A percentile compares a stretch with the other conserved stretches of the same genome.
phyloP scores from a whole-genome alignment of 805 yeast genomes.

The Barnettozyma botsteinii region DNA sequence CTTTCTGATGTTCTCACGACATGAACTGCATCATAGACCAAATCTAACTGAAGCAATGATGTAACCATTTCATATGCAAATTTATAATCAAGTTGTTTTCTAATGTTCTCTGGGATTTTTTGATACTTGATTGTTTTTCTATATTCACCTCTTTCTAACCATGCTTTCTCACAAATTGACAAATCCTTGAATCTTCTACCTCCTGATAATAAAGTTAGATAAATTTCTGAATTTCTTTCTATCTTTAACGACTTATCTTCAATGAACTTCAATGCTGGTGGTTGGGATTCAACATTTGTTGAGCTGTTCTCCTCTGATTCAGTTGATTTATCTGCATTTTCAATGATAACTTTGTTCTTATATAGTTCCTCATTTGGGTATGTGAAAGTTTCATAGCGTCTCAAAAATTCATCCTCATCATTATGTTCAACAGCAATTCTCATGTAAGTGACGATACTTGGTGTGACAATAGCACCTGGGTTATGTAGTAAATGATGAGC shows the following conservation, averaged over 20 bases:
- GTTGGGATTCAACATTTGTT: constrained; percentile 10
- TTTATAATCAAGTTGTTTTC: constrained; percentile 47
- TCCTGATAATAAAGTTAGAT: constrained; percentile 34
- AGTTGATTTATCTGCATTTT: constrained; percentile 4
- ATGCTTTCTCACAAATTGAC: constrained; percentile 56
- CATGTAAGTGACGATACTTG: constrained; percentile 46
- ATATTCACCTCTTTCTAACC: constrained; percentile 76
- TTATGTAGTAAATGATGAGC: constrained; percentile 40
- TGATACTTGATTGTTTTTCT: constrained; percentile 52
- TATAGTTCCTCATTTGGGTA: constrained; percentile 24
- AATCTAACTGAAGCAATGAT: constrained; percentile 48
- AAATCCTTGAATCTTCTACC: constrained; percentile 51
- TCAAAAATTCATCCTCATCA: constrained; percentile 31
- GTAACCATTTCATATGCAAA: constrained; percentile 72
- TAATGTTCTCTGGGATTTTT: constrained; percentile 28
- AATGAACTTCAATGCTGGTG: constrained; percentile 12
- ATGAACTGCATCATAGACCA: constrained; percentile 63
- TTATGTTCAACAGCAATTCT: constrained; percentile 38
- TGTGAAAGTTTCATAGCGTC: constrained; percentile 32
- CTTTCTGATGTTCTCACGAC: constrained; percentile 61
- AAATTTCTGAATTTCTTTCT: constrained; percentile 18
- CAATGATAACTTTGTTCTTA: constrained; percentile 11
- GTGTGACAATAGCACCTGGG: constrained; percentile 38
- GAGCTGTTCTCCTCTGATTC: constrained; percentile 16
- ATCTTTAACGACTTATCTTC: constrained; percentile 8